Percentiles rank a stretch among this genome's conserved stretches.
Conservation (phyloP, 1,284 basidiomycete species). For the Cutaneotrichosporon dermatis region DNA sequence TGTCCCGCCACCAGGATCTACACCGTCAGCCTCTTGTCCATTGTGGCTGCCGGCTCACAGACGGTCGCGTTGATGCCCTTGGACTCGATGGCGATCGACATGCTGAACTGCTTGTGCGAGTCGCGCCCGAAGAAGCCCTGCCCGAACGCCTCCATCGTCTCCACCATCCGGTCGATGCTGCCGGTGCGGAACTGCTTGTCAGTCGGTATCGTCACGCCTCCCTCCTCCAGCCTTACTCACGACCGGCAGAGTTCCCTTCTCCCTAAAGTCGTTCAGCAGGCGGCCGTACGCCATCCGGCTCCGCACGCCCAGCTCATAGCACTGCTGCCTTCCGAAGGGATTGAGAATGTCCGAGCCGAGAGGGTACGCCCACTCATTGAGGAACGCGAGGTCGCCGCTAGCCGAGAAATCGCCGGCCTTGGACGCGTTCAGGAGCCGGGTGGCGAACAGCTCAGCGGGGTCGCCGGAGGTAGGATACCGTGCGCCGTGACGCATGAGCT, state of each 20-base stretch:
- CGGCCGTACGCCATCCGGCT: constrained; percentile 64
- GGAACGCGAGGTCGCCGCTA: constrained; percentile 48
- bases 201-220: too few species aligned
- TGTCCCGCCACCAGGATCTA: constrained; percentile 18
- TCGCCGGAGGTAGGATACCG: constrained; percentile 45
- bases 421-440: constrained; percentile 33
- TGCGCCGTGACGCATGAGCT: constrained; percentile 61
- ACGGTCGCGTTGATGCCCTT: constrained; percentile 52
- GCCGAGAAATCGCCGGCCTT: constrained; percentile 26
- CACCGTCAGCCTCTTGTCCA: background rate
- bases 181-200: constrained; percentile 83
- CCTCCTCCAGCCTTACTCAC: background rate
- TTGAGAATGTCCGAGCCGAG: constrained; percentile 51
- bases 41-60: constrained; percentile 37
- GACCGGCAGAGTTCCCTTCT: constrained; percentile 27
- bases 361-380: constrained; percentile 51
- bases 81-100: constrained; percentile 55
- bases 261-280: constrained; percentile 72
- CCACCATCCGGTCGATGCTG: constrained; percentile 72
- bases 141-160: constrained; percentile 77
- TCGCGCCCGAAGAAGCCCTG: constrained; percentile 76
- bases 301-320: constrained; percentile 44
- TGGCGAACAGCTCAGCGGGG: constrained; percentile 32
- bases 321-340: constrained; percentile 51
- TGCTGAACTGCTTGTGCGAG: constrained; percentile 74